Evolutionary conservation across 2,329 filamentous ascomycete genomes (phyloP).

Genomic region (Aspergillus sp.): DNA sequence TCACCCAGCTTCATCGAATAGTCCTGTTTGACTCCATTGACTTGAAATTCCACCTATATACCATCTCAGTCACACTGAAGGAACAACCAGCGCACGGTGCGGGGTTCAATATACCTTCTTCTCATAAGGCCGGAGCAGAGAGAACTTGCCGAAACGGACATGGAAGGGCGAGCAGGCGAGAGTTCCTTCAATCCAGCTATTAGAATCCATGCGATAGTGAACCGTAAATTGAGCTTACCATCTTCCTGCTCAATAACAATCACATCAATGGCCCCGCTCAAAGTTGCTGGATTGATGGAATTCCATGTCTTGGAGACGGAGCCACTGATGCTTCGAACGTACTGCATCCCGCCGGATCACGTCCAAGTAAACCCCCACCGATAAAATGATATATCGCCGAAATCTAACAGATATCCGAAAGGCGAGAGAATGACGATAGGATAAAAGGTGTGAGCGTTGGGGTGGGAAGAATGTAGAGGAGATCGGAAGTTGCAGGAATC

Average conservation of each 20-base stretch:
- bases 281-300: slow-evolving; percentile 94
- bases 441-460: slow-evolving; percentile 5
- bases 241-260: slow-evolving; percentile 97
- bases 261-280: slow-evolving; percentile 97
- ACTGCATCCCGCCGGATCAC: slow-evolving; percentile 67
- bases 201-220: slow-evolving; percentile 2
- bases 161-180: slow-evolving; percentile 95
- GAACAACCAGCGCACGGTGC: not conserved
- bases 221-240: slow-evolving; percentile 47
- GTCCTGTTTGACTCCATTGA: slow-evolving; percentile 87
- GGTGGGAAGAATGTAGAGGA: slow-evolving; percentile 3
- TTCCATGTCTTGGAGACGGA: slow-evolving; percentile 99
- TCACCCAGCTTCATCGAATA: slow-evolving; percentile 99
- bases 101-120: slow-evolving; percentile 62
- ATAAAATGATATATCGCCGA: not conserved
- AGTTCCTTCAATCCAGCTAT: slow-evolving; percentile 39
- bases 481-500: slow-evolving; percentile 23
- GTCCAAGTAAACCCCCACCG: slow-evolving; percentile 11
- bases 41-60: slow-evolving; percentile 77
- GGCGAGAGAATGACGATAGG: slow-evolving; percentile 3
- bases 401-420: not conserved
- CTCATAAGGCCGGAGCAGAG: slow-evolving; percentile 85
- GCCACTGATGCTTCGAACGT: slow-evolving; percentile 91
- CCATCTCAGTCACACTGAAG: slow-evolving; percentile 9
- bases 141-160: slow-evolving; percentile 98